Percentiles rank a stretch among this genome's conserved stretches.
Evolutionary conservation across 306 rosid genomes (phyloP).

Genomic region (Lotus japonicus): DNA sequence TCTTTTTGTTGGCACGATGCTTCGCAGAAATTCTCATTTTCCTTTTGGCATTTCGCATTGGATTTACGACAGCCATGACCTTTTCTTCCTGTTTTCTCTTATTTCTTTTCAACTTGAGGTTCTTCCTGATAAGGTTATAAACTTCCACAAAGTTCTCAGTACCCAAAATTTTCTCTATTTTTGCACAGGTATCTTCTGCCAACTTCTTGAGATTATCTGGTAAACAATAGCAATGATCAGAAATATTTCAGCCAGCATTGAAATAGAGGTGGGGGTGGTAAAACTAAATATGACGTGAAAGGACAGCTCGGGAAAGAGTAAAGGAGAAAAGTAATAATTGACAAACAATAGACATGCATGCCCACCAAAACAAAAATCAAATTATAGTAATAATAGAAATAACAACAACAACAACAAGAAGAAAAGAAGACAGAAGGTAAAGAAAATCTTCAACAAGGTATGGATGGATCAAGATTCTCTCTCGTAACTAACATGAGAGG

Average conservation of each 20-base stretch:
- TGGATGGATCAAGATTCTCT: not conserved
- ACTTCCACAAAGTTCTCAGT: constrained; percentile 42
- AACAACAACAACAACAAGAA: not conserved
- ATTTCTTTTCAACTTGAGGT: constrained; percentile 56
- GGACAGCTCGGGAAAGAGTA: not conserved
- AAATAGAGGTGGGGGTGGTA: not conserved
- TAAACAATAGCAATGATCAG: not conserved
- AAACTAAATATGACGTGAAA: not conserved
- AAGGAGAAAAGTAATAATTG: not conserved
- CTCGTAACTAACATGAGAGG: not conserved
- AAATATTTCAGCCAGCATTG: not conserved
- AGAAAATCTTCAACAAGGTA: not conserved
- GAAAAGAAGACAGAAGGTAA: not conserved
- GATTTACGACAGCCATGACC: constrained; percentile 77
- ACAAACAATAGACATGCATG: not conserved
- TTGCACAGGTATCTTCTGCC: constrained; percentile 48
- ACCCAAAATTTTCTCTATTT: constrained; percentile 48
- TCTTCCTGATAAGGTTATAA: constrained; percentile 56
- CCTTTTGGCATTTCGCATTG: constrained; percentile 72
- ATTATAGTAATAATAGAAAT: not conserved
- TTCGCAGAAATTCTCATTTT: constrained; percentile 63
- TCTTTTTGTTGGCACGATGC: constrained; percentile 71
- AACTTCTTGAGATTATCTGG: constrained; percentile 57
- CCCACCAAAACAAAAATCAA: not conserved
- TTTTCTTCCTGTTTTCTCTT: constrained; percentile 78